Conservation (phyloP, 805 yeast genomes). For the Zygosaccharomyces siamensis region DNA sequence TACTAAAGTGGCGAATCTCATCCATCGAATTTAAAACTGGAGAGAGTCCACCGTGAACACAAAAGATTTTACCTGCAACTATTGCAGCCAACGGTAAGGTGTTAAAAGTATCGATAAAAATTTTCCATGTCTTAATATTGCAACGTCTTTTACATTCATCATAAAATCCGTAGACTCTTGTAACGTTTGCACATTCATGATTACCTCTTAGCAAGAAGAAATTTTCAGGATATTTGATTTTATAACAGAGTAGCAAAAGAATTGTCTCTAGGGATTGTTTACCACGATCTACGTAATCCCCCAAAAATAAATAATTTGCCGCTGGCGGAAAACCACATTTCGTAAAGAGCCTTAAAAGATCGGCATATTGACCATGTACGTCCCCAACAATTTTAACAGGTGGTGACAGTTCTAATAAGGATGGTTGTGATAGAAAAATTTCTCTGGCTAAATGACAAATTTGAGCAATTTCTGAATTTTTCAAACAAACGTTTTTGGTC, state of each 20-base stretch:
- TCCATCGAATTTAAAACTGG: slow-evolving; percentile 61
- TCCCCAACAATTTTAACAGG: slow-evolving; percentile 87
- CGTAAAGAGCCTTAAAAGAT: slow-evolving; percentile 82
- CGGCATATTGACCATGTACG: slow-evolving; percentile 95
- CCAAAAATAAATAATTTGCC: slow-evolving; percentile 85
- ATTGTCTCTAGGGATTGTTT: slow-evolving; percentile 94
- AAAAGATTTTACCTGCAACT: slow-evolving; percentile 91
- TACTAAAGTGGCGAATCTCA: slow-evolving; percentile 63
- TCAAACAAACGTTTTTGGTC: slow-evolving; percentile 82
- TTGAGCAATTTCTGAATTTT: slow-evolving; percentile 80
- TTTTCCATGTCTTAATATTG: slow-evolving; percentile 88
- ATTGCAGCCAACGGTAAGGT: slow-evolving; percentile 93
- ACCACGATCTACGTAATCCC: slow-evolving; percentile 97
- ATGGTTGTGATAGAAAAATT: slow-evolving; percentile 83
- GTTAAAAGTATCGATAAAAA: slow-evolving; percentile 90
- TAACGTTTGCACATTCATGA: slow-evolving; percentile 96
- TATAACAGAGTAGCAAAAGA: slow-evolving; percentile 78
- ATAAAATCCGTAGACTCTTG: slow-evolving; percentile 94
- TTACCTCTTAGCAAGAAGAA: slow-evolving; percentile 90
- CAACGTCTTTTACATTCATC: slow-evolving; percentile 97
- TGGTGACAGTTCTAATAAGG: slow-evolving; percentile 74
- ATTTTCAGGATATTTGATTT: slow-evolving; percentile 94
- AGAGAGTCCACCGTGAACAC: slow-evolving; percentile 80
- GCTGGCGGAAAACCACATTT: slow-evolving; percentile 97
- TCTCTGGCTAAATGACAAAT: slow-evolving; percentile 87